Evolutionary conservation across 2,329 filamentous ascomycete genomes (phyloP).

Genomic region (Ambrosiella xylebori): DNA sequence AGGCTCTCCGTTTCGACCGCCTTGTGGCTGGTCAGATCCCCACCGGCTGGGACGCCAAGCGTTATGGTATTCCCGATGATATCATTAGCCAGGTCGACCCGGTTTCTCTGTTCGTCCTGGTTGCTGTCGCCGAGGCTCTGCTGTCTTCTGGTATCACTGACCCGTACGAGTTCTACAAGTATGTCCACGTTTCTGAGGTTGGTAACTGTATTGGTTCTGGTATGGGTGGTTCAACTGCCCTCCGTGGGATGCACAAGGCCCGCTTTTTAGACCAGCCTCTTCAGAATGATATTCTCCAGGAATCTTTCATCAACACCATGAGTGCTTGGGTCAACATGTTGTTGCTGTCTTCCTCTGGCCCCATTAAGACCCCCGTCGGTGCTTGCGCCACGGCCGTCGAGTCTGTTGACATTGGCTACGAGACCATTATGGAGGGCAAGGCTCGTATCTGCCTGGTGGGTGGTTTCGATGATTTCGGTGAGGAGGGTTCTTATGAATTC

Average conservation of each 20-base stretch:
- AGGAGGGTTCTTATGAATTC: conserved; percentile 98
- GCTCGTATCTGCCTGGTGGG: conserved; percentile 93
- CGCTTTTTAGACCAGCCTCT: conserved; percentile 91
- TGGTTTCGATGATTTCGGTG: conserved; percentile 97
- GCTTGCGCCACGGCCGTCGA: conserved; percentile 95
- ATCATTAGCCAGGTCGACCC: conserved; percentile 97
- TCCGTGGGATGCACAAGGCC: conserved; percentile 97
- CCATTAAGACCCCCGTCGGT: conserved; percentile 96
- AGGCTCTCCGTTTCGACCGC: conserved; percentile 91
- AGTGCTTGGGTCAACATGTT: conserved; percentile 99
- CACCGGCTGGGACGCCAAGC: conserved; percentile 91
- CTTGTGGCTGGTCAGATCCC: conserved; percentile 94
- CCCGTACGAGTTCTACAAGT: conserved; percentile 99
- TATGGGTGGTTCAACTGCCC: conserved; percentile 84
- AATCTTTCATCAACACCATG: conserved; percentile 99
- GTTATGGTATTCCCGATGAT: conserved; percentile 90
- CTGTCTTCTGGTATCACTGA: conserved; percentile 91
- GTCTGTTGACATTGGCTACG: conserved; percentile 92
- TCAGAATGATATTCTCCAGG: conserved; percentile 96
- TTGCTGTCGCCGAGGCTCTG: conserved; percentile 81
- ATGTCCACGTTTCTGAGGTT: conserved; percentile 92
- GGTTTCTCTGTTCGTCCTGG: conserved; percentile 85
- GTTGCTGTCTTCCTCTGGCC: conserved; percentile 85
- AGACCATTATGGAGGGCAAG: conserved; percentile 97
- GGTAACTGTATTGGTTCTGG: conserved; percentile 97